Percentiles rank a stretch among this genome's conserved stretches.
Conservation (phyloP, 2,329 filamentous ascomycete species). For the Rutstroemia sp. region DNA sequence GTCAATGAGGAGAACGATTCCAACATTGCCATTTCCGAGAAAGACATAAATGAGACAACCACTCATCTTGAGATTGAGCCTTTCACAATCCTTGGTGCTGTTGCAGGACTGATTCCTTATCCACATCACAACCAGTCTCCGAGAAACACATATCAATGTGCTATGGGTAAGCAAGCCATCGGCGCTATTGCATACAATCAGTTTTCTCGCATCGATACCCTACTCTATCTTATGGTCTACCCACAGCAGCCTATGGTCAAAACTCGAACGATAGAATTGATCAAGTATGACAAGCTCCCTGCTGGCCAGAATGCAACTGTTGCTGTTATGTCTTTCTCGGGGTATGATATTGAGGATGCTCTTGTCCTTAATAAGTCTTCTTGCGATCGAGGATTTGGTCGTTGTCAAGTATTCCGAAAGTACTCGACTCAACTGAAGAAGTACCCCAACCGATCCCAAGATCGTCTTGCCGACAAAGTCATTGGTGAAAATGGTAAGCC, state of each 20-base stretch:
- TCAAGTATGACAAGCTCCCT: conserved; percentile 94
- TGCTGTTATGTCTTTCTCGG: conserved; percentile 98
- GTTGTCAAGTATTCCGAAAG: conserved; percentile 97
- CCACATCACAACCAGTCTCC: conserved; percentile 99
- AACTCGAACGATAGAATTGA: conserved; percentile 90
- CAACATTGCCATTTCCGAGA: conserved; percentile 83
- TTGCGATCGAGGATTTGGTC: conserved; percentile 87
- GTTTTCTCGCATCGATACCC: conserved; percentile 91
- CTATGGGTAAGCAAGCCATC: conserved; percentile 99
- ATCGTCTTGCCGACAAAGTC: conserved; percentile 56
- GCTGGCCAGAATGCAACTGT: conserved; percentile 96
- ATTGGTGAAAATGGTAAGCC: conserved; percentile 48
- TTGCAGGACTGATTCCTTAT: conserved; percentile 93
- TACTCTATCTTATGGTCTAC: conserved; percentile 95
- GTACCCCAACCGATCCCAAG: conserved; percentile 73
- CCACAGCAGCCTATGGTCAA: conserved; percentile 97
- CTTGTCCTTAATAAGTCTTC: conserved; percentile 95
- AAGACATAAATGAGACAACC: conserved; percentile 71
- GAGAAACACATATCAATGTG: conserved; percentile 97
- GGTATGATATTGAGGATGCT: conserved; percentile 98
- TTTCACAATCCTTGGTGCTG: conserved; percentile 91
- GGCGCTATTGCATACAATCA: conserved; percentile 98
- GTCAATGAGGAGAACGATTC: conserved; percentile 98
- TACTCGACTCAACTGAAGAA: conserved; percentile 79
- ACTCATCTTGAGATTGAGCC: conserved; percentile 98